Evolutionary conservation across 2,329 filamentous ascomycete genomes (phyloP).

Genomic region (Diaporthe sp.): DNA sequence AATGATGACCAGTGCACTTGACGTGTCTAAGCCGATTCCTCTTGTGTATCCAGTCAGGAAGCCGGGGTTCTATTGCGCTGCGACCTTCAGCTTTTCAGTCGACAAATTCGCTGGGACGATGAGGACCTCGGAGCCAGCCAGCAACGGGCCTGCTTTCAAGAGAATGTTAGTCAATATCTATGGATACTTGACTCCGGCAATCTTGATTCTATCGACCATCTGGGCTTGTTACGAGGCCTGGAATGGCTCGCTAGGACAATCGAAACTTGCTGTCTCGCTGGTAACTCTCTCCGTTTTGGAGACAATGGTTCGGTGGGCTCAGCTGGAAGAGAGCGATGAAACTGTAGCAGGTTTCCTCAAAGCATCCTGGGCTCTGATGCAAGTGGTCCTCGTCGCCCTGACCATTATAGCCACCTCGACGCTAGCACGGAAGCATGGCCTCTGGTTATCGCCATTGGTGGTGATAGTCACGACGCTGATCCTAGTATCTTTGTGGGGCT

Average conservation of each 20-base stretch:
- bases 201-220: neutral
- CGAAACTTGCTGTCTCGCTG: neutral
- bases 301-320: neutral
- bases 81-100: neutral
- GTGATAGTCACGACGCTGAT: neutral
- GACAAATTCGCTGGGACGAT: neutral
- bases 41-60: neutral
- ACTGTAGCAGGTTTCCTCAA: neutral
- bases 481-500: neutral
- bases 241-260: neutral
- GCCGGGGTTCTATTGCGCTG: neutral
- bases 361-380: neutral
- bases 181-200: neutral
- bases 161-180: neutral
- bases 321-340: neutral
- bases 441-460: neutral
- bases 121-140: neutral
- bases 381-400: neutral
- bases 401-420: neutral
- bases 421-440: neutral
- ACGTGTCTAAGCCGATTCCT: neutral
- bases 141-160: constrained; percentile 2
- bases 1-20: neutral
- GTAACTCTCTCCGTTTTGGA: neutral
- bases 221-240: neutral